Conservation (phyloP, 805 yeast species). For the Wickerhamomyces alni region DNA sequence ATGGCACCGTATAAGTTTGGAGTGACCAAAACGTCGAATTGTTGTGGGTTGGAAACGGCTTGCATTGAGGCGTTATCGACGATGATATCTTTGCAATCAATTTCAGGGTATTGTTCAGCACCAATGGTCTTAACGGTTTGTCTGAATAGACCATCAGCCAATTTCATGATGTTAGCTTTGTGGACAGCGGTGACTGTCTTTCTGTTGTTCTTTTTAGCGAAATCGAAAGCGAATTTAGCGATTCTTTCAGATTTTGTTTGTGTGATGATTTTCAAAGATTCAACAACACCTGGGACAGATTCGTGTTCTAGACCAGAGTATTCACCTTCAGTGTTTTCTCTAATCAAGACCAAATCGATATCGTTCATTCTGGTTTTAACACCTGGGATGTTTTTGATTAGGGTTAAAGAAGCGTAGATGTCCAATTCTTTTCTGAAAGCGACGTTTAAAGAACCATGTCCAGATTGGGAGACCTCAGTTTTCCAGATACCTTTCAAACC, state of each 20-base stretch:
- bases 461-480: conserved; percentile 78
- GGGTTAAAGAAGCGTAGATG: conserved; percentile 90
- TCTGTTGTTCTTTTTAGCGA: conserved; percentile 88
- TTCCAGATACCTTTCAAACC: conserved; percentile 95
- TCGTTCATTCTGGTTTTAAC: conserved; percentile 84
- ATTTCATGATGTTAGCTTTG: conserved; percentile 98
- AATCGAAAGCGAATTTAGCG: conserved; percentile 95
- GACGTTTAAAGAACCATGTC: conserved; percentile 84
- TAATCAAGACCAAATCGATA: conserved; percentile 88
- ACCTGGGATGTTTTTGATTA: conserved; percentile 91
- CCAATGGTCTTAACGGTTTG: conserved; percentile 85
- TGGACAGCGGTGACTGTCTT: conserved; percentile 93
- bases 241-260: conserved; percentile 93
- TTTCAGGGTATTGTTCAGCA: conserved; percentile 77
- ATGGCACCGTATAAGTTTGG: conserved; percentile 98
- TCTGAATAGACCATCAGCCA: conserved; percentile 97
- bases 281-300: conserved; percentile 96
- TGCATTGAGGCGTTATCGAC: conserved; percentile 99
- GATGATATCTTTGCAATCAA: conserved; percentile 84
- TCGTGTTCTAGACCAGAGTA: conserved; percentile 98
- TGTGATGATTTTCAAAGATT: conserved; percentile 92
- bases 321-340: conserved; percentile 99
- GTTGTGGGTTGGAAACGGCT: conserved; percentile 97
- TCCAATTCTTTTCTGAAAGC: conserved; percentile 95
- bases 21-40: conserved; percentile 95